Evolutionary conservation across 257 asterid genomes (phyloP).

Genomic region (Primulina tabacum): DNA sequence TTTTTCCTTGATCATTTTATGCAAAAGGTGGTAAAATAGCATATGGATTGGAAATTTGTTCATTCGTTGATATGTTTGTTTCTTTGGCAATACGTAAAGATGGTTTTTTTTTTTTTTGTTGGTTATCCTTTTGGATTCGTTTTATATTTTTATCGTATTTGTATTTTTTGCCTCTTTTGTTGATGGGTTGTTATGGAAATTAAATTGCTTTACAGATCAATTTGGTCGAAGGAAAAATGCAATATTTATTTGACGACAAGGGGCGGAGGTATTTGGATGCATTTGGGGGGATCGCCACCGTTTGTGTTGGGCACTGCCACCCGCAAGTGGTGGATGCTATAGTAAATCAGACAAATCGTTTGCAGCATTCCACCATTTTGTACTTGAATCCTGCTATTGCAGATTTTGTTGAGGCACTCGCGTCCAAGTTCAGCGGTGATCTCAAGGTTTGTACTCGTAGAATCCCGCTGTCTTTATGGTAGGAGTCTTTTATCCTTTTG

Average conservation of each 20-base stretch:
- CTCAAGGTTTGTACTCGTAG: slow-evolving; percentile 62
- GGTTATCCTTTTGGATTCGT: too few relatives aligned
- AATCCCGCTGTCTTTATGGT: not conserved
- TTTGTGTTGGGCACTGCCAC: slow-evolving; percentile 88
- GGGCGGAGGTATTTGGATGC: slow-evolving; percentile 87
- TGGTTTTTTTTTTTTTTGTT: not conserved
- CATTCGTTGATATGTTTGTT: not conserved
- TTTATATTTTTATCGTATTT: not conserved
- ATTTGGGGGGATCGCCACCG: slow-evolving; percentile 92
- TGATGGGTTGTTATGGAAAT: not conserved
- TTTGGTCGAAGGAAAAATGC: slow-evolving; percentile 96
- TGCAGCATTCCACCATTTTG: slow-evolving; percentile 85
- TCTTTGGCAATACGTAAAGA: not conserved
- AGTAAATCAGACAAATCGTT: slow-evolving; percentile 61
- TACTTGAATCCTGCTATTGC: slow-evolving; percentile 77
- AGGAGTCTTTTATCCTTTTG: not conserved
- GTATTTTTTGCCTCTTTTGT: not conserved
- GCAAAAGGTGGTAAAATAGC: not conserved
- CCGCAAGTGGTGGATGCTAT: slow-evolving; percentile 87
- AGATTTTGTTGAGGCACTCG: slow-evolving; percentile 87
- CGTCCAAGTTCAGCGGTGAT: slow-evolving; percentile 71
- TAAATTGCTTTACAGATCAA: slow-evolving; percentile 43
- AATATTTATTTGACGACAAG: slow-evolving; percentile 71
- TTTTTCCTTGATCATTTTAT: too few relatives aligned
- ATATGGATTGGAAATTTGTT: not conserved